A percentile compares a stretch with the other conserved stretches of the same genome.
phyloP scores from a whole-genome alignment of 75 land plant genomes.

The Azolla pinnata region DNA sequence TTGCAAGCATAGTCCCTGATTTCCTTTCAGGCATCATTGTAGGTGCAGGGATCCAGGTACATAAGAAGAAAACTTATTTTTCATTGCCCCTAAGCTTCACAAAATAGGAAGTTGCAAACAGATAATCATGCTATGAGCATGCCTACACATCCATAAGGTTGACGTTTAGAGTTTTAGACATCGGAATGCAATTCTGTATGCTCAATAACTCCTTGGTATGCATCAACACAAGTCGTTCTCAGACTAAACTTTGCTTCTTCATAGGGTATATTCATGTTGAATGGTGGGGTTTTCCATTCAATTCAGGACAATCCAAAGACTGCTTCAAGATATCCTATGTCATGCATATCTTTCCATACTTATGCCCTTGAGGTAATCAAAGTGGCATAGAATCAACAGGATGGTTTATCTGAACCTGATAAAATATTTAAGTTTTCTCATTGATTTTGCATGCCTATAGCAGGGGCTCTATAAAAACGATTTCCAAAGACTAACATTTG shows the following conservation, averaged over 20 bases:
- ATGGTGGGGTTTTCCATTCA: slow-evolving; percentile 57
- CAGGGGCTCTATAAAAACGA: slow-evolving; percentile 18
- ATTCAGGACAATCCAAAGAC: slow-evolving; percentile 55
- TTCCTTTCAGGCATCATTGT: slow-evolving; percentile 62
- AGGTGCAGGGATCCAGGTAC: slow-evolving; percentile 57
- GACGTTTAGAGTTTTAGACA: neutral
- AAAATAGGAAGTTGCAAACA: neutral
- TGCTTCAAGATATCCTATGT: slow-evolving; percentile 59
- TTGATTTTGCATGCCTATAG: neutral
- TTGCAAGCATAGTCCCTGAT: slow-evolving; percentile 52
- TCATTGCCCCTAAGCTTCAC: neutral
- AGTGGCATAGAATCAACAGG: no score
- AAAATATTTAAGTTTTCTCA: no score
- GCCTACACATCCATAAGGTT: neutral
- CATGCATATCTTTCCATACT: no score
- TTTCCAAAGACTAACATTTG: slow-evolving; percentile 9
- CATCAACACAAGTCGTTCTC: neutral
- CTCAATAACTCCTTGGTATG: neutral
- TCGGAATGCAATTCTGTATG: neutral
- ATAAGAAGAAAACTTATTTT: neutral
- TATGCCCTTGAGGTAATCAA: no score
- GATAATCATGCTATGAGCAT: neutral
- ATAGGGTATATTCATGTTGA: slow-evolving; percentile 52
- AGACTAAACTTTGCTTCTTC: neutral
- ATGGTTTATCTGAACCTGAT: no score